A percentile compares a stretch with the other conserved stretches of the same genome.
phyloP scores from a whole-genome alignment of 768 basidiomycete genomes.

The Melanogaster broomeanus region DNA sequence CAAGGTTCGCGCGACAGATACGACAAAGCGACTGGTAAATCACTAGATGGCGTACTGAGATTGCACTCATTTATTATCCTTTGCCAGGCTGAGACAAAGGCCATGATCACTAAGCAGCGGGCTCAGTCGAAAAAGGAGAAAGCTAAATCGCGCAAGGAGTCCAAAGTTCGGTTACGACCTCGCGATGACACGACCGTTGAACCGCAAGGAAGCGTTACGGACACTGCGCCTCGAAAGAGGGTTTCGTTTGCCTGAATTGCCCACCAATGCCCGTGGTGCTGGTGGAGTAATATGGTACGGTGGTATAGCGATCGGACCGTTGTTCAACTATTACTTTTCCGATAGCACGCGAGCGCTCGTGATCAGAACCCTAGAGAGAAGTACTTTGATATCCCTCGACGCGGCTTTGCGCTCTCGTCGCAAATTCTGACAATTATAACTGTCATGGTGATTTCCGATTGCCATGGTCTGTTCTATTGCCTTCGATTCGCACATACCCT shows the following conservation, averaged over 20 bases:
- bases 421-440: slow-evolving; percentile 15
- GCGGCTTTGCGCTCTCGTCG: slow-evolving; percentile 8
- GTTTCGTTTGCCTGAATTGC: slow-evolving; percentile 32
- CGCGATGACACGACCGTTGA: slow-evolving; percentile 10
- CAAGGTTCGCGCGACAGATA: slow-evolving; percentile 26
- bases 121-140: slow-evolving; percentile 43
- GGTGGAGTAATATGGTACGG: slow-evolving; percentile 10
- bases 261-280: slow-evolving; percentile 17
- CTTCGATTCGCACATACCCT: background rate
- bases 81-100: slow-evolving; percentile 45
- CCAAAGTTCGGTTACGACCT: slow-evolving; percentile 12
- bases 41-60: slow-evolving; percentile 11
- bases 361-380: slow-evolving; percentile 6
- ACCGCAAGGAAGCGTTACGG: slow-evolving; percentile 7
- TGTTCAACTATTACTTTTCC: slow-evolving; percentile 5
- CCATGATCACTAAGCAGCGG: slow-evolving; percentile 37
- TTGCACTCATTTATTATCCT: slow-evolving; percentile 9
- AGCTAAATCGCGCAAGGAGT: slow-evolving; percentile 32
- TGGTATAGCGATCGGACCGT: slow-evolving; percentile 28
- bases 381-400: slow-evolving; percentile 15
- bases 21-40: slow-evolving; percentile 43
- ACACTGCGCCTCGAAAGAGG: slow-evolving; percentile 31
- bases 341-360: background rate
- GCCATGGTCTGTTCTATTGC: background rate
- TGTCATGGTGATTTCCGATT: slow-evolving; percentile 12